Conservation (phyloP, 192 early-diverging fungal genomes). For the Geosiphon pyriformis region DNA sequence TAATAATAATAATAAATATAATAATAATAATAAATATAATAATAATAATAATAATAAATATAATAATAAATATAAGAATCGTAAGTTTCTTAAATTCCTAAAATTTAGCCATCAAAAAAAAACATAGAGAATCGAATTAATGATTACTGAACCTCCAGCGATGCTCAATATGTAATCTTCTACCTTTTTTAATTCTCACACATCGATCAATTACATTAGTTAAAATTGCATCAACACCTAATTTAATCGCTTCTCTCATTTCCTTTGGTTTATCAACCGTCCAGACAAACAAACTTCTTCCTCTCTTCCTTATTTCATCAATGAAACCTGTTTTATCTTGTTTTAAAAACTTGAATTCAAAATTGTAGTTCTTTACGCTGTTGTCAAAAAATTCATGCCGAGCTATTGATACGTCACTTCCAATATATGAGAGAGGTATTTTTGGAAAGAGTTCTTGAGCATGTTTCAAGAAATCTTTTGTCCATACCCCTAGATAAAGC, state of each 20-base stretch:
- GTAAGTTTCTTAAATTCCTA: no score
- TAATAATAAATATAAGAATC: no score
- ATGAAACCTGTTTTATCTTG: slow-evolving; percentile 30
- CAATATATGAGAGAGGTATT: slow-evolving; percentile 35
- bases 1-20: no score
- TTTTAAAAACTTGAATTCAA: slow-evolving; percentile 28
- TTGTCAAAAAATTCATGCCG: slow-evolving; percentile 27
- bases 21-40: no score
- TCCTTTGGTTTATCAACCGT: slow-evolving; percentile 33
- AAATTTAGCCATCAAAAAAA: no score
- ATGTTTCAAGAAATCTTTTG: slow-evolving; percentile 24
- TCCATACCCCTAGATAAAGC: slow-evolving; percentile 40
- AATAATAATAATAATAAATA: no score
- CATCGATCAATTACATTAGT: slow-evolving; percentile 28
- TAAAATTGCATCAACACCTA: slow-evolving; percentile 35
- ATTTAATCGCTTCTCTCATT: slow-evolving; percentile 26
- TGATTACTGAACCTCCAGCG: no score
- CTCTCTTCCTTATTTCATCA: slow-evolving; percentile 21
- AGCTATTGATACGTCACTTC: slow-evolving; percentile 28
- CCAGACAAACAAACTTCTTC: slow-evolving; percentile 39
- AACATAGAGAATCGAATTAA: no score
- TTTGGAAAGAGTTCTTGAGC: slow-evolving; percentile 28
- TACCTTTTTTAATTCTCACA: slow-evolving; percentile 20
- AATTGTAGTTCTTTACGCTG: slow-evolving; percentile 28
- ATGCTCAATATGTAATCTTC: no score